A percentile compares a stretch with the other conserved stretches of the same genome.
Evolutionary conservation across 306 rosid species (phyloP).

Genomic region (Cucurbita maxima): DNA sequence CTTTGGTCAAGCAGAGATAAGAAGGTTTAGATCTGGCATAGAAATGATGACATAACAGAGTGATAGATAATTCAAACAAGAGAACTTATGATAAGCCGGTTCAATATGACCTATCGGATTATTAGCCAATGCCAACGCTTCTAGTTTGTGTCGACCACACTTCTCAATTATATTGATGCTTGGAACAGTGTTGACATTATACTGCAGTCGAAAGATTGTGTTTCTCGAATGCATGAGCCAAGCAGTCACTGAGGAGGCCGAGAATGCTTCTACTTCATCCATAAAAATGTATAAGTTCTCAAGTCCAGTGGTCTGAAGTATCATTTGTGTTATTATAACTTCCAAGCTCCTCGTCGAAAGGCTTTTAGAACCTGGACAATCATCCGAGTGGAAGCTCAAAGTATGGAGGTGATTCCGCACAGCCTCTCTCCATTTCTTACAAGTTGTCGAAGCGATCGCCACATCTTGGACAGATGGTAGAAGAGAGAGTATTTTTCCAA

Average conservation of each 20-base stretch:
- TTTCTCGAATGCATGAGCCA: constrained; percentile 78
- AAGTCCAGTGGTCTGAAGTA: constrained; percentile 59
- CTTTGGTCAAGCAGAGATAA: constrained; percentile 50
- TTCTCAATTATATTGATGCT: constrained; percentile 42
- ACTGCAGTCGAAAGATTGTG: constrained; percentile 30
- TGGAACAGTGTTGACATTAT: constrained; percentile 49
- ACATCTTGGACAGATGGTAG: constrained; percentile 53
- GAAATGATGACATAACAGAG: constrained; percentile 44
- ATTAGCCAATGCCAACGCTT: constrained; percentile 38
- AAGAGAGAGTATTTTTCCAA: constrained; percentile 60
- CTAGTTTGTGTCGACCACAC: constrained; percentile 55
- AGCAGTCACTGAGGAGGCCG: constrained; percentile 53
- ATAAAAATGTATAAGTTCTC: constrained; percentile 40
- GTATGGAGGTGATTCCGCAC: constrained; percentile 50
- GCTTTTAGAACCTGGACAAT: constrained; percentile 41
- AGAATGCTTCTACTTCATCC: constrained; percentile 59
- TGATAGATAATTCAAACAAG: constrained; percentile 53
- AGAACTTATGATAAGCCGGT: constrained; percentile 58
- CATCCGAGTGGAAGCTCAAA: constrained; percentile 49
- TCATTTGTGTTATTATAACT: constrained; percentile 61
- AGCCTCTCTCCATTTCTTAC: constrained; percentile 57
- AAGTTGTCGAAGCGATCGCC: constrained; percentile 55
- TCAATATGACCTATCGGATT: constrained; percentile 55
- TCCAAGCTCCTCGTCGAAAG: constrained; percentile 34
- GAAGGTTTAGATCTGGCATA: constrained; percentile 50